These are phyloP conservation scores for Solanum etuberosum DNA, from an alignment of 257 asterid genomes.

Conservation along the genomic window DNA sequence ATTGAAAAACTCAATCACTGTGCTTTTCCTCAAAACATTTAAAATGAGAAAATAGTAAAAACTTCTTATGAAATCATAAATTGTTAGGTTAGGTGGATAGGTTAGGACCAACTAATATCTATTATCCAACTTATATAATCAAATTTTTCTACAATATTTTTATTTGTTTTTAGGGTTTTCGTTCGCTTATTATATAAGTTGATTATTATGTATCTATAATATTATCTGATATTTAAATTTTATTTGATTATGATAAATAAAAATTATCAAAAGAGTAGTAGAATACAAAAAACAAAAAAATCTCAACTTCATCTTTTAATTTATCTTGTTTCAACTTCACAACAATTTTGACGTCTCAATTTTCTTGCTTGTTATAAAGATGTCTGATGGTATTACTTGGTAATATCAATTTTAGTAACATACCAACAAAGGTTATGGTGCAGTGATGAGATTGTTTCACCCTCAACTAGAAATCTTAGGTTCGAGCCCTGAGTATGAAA, in stretches of 20 bases:
- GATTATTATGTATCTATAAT: neutral
- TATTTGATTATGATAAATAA: neutral
- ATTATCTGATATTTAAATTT: neutral
- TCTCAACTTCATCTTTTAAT: neutral
- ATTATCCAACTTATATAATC: neutral
- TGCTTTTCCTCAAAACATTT: neutral
- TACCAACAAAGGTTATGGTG: no score
- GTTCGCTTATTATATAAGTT: neutral
- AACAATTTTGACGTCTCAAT: neutral
- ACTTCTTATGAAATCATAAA: neutral
- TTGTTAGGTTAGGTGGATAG: neutral
- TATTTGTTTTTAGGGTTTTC: no score
- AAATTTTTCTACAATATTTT: neutral
- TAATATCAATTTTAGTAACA: neutral
- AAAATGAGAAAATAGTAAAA: neutral
- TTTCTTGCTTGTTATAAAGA: neutral
- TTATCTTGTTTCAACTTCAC: no score
- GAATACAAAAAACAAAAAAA: no score
- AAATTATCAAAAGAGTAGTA: neutral
- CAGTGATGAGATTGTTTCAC: no score
- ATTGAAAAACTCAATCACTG: neutral
- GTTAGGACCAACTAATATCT: neutral
- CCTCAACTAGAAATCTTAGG: no score
- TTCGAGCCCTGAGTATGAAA: accelerated
- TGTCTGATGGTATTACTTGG: neutral